A percentile compares a stretch with the other conserved stretches of the same genome.
Evolutionary conservation across 495 filamentous ascomycete species (phyloP).

Genomic region (Geopyxis carbonaria): DNA sequence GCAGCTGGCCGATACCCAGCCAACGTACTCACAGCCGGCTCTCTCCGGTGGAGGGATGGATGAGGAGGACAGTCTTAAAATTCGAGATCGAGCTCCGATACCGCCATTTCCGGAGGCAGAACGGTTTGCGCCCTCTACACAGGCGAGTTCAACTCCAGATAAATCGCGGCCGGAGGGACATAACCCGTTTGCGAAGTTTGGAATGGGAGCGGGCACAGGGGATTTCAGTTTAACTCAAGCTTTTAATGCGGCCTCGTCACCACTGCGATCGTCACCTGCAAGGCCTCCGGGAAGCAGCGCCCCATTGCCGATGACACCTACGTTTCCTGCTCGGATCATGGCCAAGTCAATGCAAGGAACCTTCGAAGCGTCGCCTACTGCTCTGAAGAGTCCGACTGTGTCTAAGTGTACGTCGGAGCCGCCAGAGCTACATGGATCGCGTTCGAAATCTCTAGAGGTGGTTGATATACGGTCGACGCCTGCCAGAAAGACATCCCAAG

Average conservation of each 20-base stretch:
- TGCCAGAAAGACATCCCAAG: not conserved
- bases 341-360: constrained; percentile 5
- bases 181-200: constrained; percentile 1
- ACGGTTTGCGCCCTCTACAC: too few species aligned
- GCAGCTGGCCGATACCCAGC: too few species aligned
- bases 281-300: too few species aligned
- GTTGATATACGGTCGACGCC: too few species aligned
- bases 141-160: too few species aligned
- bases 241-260: constrained; percentile 2
- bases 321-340: constrained; percentile 1
- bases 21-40: too few species aligned
- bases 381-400: not conserved
- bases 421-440: constrained; percentile 3
- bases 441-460: too few species aligned
- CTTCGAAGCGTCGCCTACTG: not conserved
- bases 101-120: too few species aligned
- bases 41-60: too few species aligned
- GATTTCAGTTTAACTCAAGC: not conserved
- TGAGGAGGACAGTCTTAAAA: too few species aligned
- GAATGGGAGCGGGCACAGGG: not conserved
- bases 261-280: constrained; percentile 2
- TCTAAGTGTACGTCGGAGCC: not conserved
- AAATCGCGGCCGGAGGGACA: too few species aligned
- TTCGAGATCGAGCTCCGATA: too few species aligned
- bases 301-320: not conserved